phyloP scores from a whole-genome alignment of 2,329 filamentous ascomycete genomes.

The Arachnomyces sp. region DNA sequence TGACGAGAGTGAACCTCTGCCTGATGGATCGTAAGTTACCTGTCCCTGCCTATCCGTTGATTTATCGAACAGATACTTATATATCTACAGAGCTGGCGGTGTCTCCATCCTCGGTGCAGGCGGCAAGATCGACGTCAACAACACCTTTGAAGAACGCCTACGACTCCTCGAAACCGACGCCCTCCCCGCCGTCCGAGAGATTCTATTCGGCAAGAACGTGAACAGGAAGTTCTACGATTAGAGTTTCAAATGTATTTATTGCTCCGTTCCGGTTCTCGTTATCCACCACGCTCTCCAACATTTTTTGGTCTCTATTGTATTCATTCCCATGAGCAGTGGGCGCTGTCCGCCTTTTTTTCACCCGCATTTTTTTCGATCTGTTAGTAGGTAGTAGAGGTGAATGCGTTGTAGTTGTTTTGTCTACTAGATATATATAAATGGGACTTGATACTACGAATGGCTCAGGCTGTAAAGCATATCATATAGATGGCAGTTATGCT shows the following conservation, averaged over 20 bases:
- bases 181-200: conserved; percentile 73
- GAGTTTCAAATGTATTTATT: conserved; percentile 20
- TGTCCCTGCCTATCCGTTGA: conserved; percentile 1
- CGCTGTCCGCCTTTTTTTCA: too few relatives aligned
- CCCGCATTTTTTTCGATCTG: too few relatives aligned
- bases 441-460: too few relatives aligned
- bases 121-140: conserved; percentile 97
- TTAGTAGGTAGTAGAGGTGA: too few relatives aligned
- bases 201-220: conserved; percentile 85
- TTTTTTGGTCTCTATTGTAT: neutral
- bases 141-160: conserved; percentile 90
- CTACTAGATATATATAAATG: too few relatives aligned
- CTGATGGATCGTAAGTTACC: conserved; percentile 69
- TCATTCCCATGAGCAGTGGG: too few relatives aligned
- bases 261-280: conserved; percentile 1
- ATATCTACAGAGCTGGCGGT: conserved; percentile 63
- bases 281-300: neutral
- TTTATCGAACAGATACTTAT: conserved; percentile 5
- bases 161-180: conserved; percentile 75
- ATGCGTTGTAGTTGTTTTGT: too few relatives aligned
- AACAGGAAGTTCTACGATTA: conserved; percentile 96
- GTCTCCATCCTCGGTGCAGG: conserved; percentile 68
- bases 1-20: conserved; percentile 69
- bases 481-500: too few relatives aligned
- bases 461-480: too few relatives aligned